Evolutionary conservation across 495 filamentous ascomycete genomes (phyloP), one percentile per base, ranked within the genome.

Genomic region (Aspergillus steynii): DNA sequence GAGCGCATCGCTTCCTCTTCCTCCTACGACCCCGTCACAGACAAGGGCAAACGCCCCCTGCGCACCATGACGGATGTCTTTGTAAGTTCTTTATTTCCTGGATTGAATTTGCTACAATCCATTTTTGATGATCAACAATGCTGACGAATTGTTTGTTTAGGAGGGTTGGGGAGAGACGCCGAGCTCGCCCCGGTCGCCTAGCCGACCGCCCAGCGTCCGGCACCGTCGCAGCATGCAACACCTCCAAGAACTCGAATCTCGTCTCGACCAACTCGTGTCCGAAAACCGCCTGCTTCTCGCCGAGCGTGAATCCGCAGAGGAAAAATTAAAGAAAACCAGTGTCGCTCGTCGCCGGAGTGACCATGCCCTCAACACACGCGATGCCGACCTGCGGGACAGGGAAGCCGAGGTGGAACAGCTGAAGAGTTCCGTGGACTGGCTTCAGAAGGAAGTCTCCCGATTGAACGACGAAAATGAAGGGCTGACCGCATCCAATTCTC

Each of bases 171-270:
- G 96, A 74, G 93, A 96, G 74, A 91, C 90, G 76, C 92, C 86
- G 69, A 90, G 87, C 65, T 96, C 92, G 69, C 93, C 94, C 66
- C 88, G 88, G 71, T 98, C 96, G 66, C 95, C 95, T 55, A 96
- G 92, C 65, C 90, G 96, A 74, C 94, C 94, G 71, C 92, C 93
- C 74, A 97, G 92, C 82, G 88, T 96, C 81, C 92, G 93, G 61
- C 91, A 92, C 70, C 90, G 92, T 62, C 95, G 95, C 74, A 97
- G 93, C 81, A 91, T 97, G 88, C 95, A 97, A 77, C 86, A 98
- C 54, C 82, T 96, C 50, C 75, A 79, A 71, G 93, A 98, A 58
- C 85, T 98, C 48, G 85, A 90, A 67, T 69, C 81, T 34, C 83
- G 82, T 68, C 82, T 96, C 64, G 92, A 96, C 62, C 89, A 92